Conservation (phyloP, 176 grass and related monocot species). For the Musa troglodytarum region DNA sequence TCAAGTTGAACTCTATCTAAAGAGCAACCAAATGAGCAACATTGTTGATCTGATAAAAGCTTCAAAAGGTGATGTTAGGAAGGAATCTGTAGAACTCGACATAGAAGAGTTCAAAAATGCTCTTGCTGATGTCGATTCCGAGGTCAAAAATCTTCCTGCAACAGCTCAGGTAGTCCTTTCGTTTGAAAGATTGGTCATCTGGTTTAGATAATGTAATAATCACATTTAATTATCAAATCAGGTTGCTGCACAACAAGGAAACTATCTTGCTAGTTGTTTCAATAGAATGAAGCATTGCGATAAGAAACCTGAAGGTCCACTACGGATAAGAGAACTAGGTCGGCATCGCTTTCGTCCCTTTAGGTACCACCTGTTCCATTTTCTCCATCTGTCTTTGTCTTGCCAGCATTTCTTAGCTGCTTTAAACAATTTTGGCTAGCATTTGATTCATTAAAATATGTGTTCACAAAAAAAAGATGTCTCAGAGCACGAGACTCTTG, state of each 20-base stretch:
- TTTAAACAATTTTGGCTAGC: too few relatives aligned
- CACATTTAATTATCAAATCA: conserved; percentile 16
- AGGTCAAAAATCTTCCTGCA: conserved; percentile 85
- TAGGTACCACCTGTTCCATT: conserved; percentile 31
- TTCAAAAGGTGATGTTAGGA: conserved; percentile 46
- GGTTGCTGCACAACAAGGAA: conserved; percentile 88
- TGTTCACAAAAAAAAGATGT: too few relatives aligned
- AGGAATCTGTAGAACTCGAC: conserved; percentile 69
- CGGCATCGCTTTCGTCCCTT: conserved; percentile 82
- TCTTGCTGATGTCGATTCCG: conserved; percentile 60
- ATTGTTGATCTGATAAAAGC: conserved; percentile 65
- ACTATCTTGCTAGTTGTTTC: conserved; percentile 77
- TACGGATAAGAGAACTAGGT: conserved; percentile 47
- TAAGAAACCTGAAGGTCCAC: conserved; percentile 78
- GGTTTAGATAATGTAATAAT: background rate
- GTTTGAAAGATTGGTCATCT: background rate
- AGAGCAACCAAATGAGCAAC: conserved; percentile 72
- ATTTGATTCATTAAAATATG: too few relatives aligned
- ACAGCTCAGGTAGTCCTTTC: conserved; percentile 64
- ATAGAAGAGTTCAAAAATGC: conserved; percentile 95
- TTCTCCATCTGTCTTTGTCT: background rate
- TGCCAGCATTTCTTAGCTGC: too few relatives aligned
- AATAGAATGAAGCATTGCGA: conserved; percentile 73
- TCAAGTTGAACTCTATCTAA: conserved; percentile 91
- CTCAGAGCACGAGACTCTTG: too few relatives aligned